These are phyloP conservation scores for Canavalia gladiata DNA, from an alignment of 306 rosid species.

Conservation along the genomic window DNA sequence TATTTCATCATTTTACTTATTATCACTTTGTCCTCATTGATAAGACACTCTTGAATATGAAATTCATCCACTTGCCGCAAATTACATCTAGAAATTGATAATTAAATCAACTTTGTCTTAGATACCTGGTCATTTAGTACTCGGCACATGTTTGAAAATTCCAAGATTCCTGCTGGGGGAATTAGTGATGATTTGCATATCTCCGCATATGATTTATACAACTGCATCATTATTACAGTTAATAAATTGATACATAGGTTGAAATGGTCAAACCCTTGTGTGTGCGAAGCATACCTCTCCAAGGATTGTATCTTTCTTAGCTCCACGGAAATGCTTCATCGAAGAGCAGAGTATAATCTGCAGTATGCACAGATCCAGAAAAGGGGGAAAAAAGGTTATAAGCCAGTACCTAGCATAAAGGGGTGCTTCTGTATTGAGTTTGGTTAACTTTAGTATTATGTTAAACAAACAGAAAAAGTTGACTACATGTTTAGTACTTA, in stretches of 20 bases:
- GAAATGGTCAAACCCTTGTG: neutral
- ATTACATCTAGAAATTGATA: slow-evolving; percentile 26
- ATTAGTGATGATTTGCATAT: slow-evolving; percentile 72
- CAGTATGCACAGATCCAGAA: slow-evolving; percentile 34
- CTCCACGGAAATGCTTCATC: slow-evolving; percentile 73
- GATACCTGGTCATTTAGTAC: slow-evolving; percentile 92
- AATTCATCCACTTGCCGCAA: slow-evolving; percentile 2
- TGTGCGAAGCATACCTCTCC: slow-evolving; percentile 70
- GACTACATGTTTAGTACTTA: neutral
- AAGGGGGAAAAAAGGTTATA: slow-evolving; percentile 25
- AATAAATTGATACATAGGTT: neutral
- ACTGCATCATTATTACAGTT: slow-evolving; percentile 58
- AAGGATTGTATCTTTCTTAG: slow-evolving; percentile 77
- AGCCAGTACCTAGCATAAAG: neutral
- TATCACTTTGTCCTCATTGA: slow-evolving; percentile 7
- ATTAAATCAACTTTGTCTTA: neutral
- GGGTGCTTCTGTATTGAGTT: neutral
- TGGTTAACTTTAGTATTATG: neutral
- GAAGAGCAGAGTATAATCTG: slow-evolving; percentile 91
- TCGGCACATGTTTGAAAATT: slow-evolving; percentile 82
- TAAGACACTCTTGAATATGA: neutral
- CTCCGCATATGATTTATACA: slow-evolving; percentile 75
- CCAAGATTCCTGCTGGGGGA: slow-evolving; percentile 74
- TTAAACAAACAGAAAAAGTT: neutral
- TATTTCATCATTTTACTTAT: slow-evolving; percentile 27